Evolutionary conservation across 1,284 basidiomycete species (phyloP).

Genomic region (Veloboletus limbatus): DNA sequence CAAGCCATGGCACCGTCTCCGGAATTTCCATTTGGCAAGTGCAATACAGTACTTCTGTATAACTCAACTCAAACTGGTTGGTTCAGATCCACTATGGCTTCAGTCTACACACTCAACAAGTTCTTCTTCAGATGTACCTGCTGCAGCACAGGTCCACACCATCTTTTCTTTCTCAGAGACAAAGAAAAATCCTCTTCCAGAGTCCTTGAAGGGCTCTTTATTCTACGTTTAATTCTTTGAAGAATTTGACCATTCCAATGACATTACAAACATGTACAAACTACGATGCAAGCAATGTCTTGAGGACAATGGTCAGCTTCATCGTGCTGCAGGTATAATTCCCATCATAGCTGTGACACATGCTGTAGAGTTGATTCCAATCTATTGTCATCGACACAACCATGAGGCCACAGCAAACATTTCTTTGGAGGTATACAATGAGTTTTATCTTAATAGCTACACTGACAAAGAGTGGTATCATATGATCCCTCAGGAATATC

Average conservation of each 20-base stretch:
- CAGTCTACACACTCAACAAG: too few species aligned
- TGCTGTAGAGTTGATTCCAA: slow-evolving; percentile 2
- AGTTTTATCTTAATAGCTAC: slow-evolving; percentile 7
- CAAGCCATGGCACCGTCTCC: too few species aligned
- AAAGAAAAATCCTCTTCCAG: too few species aligned
- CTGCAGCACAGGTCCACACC: too few species aligned
- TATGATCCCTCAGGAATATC: background rate
- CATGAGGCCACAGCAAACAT: background rate
- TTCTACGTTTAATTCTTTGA: slow-evolving; percentile 3
- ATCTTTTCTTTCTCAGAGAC: too few species aligned
- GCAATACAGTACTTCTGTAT: too few species aligned
- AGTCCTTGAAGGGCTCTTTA: too few species aligned
- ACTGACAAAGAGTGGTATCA: slow-evolving; percentile 5
- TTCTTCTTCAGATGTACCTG: too few species aligned
- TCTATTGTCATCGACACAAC: slow-evolving; percentile 2
- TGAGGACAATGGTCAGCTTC: background rate
- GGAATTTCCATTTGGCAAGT: too few species aligned
- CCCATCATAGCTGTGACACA: background rate
- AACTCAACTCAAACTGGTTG: too few species aligned
- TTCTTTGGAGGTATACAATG: slow-evolving; percentile 2
- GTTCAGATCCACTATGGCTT: too few species aligned
- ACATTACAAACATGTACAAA: slow-evolving; percentile 1
- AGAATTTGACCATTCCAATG: background rate
- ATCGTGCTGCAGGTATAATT: background rate
- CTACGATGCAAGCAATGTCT: background rate